Conservation (phyloP, 2,329 filamentous ascomycete species). For the Exophiala calicioides region DNA sequence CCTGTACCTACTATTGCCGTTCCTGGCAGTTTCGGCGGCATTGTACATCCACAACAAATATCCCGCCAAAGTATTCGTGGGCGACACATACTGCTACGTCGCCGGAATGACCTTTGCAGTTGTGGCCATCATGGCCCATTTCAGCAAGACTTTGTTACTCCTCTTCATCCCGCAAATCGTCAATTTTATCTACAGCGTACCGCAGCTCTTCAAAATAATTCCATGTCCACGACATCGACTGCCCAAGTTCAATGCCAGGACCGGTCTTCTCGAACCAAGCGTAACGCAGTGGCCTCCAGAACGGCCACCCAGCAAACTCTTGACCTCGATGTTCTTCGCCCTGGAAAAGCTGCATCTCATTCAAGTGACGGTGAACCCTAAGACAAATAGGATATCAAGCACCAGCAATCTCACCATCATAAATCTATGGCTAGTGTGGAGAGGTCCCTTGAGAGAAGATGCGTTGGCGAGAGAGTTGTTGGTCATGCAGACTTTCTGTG, state of each 20-base stretch:
- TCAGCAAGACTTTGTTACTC: slow-evolving; percentile 92
- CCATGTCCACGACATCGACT: slow-evolving; percentile 92
- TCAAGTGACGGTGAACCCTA: slow-evolving; percentile 64
- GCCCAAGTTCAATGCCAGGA: slow-evolving; percentile 81
- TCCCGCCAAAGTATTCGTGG: slow-evolving; percentile 90
- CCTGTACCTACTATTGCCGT: slow-evolving; percentile 89
- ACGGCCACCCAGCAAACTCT: slow-evolving; percentile 65
- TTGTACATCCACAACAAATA: slow-evolving; percentile 93
- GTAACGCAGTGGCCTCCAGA: slow-evolving; percentile 70
- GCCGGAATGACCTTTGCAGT: slow-evolving; percentile 99
- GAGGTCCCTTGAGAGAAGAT: slow-evolving; percentile 87
- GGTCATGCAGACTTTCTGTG: slow-evolving; percentile 72
- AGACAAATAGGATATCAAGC: slow-evolving; percentile 62
- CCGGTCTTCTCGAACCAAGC: slow-evolving; percentile 82
- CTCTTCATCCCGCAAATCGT: slow-evolving; percentile 91
- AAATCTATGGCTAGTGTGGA: slow-evolving; percentile 95
- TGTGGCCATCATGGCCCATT: slow-evolving; percentile 94
- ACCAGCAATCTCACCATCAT: slow-evolving; percentile 90
- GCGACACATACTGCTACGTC: slow-evolving; percentile 99
- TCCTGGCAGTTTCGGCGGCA: slow-evolving; percentile 86
- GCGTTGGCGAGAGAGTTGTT: slow-evolving; percentile 77
- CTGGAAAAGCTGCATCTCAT: slow-evolving; percentile 70
- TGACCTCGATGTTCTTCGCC: slow-evolving; percentile 66
- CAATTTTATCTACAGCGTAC: slow-evolving; percentile 92
- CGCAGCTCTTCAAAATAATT: slow-evolving; percentile 85